These are phyloP conservation scores for Fusarium circinatum DNA, from an alignment of 2,329 filamentous ascomycete species.

Conservation along the genomic window DNA sequence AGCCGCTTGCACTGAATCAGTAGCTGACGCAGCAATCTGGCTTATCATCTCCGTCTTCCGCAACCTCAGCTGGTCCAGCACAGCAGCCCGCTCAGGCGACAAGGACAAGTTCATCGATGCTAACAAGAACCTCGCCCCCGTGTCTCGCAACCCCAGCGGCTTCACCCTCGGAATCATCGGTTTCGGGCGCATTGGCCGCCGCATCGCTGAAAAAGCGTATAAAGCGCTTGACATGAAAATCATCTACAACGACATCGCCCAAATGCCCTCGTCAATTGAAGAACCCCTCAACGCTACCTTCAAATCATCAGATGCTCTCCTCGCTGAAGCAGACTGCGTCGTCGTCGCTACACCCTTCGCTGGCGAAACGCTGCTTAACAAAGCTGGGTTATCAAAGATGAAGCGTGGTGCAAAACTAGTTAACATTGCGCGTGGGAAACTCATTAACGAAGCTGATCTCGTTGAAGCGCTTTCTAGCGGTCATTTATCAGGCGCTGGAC, in stretches of 20 bases:
- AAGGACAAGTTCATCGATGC: conserved; percentile 41
- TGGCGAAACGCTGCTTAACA: conserved; percentile 47
- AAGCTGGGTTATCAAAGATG: conserved; percentile 73
- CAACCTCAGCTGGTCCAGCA: conserved; percentile 40
- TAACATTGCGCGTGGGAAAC: conserved; percentile 77
- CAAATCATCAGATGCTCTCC: conserved; percentile 35
- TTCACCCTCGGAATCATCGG: conserved; percentile 43
- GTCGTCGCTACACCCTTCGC: conserved; percentile 41
- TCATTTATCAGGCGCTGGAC: conserved; percentile 68
- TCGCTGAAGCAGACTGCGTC: conserved; percentile 42
- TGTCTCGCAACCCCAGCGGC: conserved; percentile 39
- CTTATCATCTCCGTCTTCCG: conserved; percentile 45
- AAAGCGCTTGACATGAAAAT: conserved; percentile 45
- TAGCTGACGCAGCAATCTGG: conserved; percentile 43
- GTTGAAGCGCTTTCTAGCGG: conserved; percentile 73
- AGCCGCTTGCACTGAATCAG: conserved; percentile 42
- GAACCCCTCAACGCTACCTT: conserved; percentile 24
- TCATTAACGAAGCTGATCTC: conserved; percentile 76
- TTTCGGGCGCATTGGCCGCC: conserved; percentile 41
- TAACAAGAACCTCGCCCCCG: conserved; percentile 38
- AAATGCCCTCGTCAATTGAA: conserved; percentile 34
- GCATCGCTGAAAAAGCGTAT: conserved; percentile 43
- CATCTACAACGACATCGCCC: conserved; percentile 42
- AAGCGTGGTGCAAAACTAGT: conserved; percentile 75
- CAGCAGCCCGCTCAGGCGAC: conserved; percentile 40